Evolutionary conservation across 345 rosid genomes (phyloP), one percentile per base, ranked within the genome.

Genomic region (Salix udensis): DNA sequence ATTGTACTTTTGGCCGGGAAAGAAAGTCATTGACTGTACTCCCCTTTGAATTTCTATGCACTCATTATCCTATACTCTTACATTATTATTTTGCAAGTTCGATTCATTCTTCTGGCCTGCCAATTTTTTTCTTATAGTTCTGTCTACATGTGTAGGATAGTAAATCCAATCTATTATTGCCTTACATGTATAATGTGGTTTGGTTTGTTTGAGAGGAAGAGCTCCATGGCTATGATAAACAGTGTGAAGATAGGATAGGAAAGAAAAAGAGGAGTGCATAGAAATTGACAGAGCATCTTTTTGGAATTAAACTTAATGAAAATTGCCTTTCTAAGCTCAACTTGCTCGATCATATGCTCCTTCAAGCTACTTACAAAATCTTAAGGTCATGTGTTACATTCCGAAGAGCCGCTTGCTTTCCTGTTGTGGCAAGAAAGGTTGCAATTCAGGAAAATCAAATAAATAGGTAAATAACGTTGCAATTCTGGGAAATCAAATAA

Each of bases 401-500:
- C 64, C 15, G 46, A 46, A 60, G 60, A 64, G 40, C 16, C 37
- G 44, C 34, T 55, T 75, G 77, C 88, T 77, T 79, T 73, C 85
- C 88, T 84, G 75, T 24, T 70, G 67, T 72, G 78, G 84, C 82
- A 84, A 84, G 84, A 12, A 75, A 82, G 53, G 61, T 67, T 52
- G 55, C 73, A 26, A 39, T 68, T 77, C 60, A n/a, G 81, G 80
- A 67, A 70, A 70, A 39, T 67, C 65, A 31, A 21, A 36, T 14
- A 24, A 71, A 15, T 39, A 21, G 14, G 21, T 12, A 55, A 28
- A 36, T 10, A 6, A 15, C 65, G 10, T 67, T 44, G 55, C 73
- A 39, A 39, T 68, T 77, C 60, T 16, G 81, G 80, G 62, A 70
- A 70, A 39, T 67, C 65, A 31, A 21, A 36, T 14, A 24, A 71